Evolutionary conservation across 768 basidiomycete species (phyloP).

Genomic region (Galerina marginata): DNA sequence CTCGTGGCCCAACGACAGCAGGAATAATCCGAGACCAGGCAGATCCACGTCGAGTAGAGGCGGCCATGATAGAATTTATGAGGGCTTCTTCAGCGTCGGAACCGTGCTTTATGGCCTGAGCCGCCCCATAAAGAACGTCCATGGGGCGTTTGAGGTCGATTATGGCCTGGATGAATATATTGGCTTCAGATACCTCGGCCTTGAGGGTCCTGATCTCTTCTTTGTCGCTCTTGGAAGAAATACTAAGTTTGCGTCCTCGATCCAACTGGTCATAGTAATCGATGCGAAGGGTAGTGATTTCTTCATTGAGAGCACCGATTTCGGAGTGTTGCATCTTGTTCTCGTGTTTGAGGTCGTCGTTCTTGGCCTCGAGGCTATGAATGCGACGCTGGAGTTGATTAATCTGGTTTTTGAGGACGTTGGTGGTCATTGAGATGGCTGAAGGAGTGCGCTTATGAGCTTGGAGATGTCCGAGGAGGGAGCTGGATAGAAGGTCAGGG

Average conservation of each 20-base stretch:
- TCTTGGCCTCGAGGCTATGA: slow-evolving; percentile 32
- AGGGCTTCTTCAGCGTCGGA: slow-evolving; percentile 45
- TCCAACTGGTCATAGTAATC: slow-evolving; percentile 21
- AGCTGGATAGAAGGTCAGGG: slow-evolving; percentile 15
- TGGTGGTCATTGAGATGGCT: slow-evolving; percentile 13
- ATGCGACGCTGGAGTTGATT: slow-evolving; percentile 18
- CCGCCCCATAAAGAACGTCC: slow-evolving; percentile 36
- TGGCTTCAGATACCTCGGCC: slow-evolving; percentile 33
- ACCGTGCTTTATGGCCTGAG: slow-evolving; percentile 33
- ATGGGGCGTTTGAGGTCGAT: slow-evolving; percentile 40
- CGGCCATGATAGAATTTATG: slow-evolving; percentile 47
- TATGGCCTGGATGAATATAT: slow-evolving; percentile 42
- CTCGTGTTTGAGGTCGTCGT: slow-evolving; percentile 30
- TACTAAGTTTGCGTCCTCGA: background rate
- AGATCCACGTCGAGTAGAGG: slow-evolving; percentile 41
- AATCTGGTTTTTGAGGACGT: slow-evolving; percentile 22
- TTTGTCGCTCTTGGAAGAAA: background rate
- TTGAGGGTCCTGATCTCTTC: slow-evolving; percentile 23
- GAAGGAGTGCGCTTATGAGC: slow-evolving; percentile 7
- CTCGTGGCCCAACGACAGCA: slow-evolving; percentile 38
- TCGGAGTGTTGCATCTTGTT: slow-evolving; percentile 22
- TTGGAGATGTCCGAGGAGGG: slow-evolving; percentile 15
- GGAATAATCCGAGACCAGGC: slow-evolving; percentile 50
- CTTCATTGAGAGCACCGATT: slow-evolving; percentile 27
- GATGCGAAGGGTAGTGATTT: slow-evolving; percentile 30